phyloP scores from a whole-genome alignment of 225 moss, liverwort and hornwort species.

The Marchantia polymorpha region DNA sequence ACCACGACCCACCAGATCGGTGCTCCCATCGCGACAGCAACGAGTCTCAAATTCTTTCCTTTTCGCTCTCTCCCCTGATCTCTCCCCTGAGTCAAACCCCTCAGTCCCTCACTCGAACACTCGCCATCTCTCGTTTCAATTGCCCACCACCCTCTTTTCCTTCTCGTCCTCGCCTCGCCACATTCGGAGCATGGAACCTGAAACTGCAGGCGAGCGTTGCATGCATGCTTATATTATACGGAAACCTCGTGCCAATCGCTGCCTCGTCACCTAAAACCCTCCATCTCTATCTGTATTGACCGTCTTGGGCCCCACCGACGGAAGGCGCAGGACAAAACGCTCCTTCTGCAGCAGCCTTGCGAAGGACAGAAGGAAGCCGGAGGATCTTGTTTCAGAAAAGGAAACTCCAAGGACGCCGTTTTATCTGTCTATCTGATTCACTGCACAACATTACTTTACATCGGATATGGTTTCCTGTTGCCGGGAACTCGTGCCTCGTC shows the following conservation, averaged over 20 bases:
- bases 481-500: too few species aligned
- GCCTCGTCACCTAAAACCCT: neutral
- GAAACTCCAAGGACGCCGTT: too few species aligned
- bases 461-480: too few species aligned
- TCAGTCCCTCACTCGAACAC: too few species aligned
- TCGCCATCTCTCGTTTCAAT: neutral
- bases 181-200: neutral
- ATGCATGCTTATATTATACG: neutral
- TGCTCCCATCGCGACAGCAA: constrained; percentile 8
- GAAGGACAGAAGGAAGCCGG: too few species aligned
- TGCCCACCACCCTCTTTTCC: neutral
- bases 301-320: neutral
- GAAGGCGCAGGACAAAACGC: neutral
- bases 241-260: neutral
- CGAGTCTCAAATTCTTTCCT: neutral
- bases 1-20: neutral
- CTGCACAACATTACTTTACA: too few species aligned
- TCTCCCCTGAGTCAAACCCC: too few species aligned
- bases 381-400: too few species aligned
- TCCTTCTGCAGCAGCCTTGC: neutral
- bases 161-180: neutral
- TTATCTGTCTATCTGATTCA: too few species aligned
- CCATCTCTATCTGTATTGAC: neutral
- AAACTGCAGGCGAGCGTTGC: neutral
- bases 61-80: neutral